phyloP scores from a whole-genome alignment of 768 basidiomycete genomes.

The Serendipita sp. region DNA sequence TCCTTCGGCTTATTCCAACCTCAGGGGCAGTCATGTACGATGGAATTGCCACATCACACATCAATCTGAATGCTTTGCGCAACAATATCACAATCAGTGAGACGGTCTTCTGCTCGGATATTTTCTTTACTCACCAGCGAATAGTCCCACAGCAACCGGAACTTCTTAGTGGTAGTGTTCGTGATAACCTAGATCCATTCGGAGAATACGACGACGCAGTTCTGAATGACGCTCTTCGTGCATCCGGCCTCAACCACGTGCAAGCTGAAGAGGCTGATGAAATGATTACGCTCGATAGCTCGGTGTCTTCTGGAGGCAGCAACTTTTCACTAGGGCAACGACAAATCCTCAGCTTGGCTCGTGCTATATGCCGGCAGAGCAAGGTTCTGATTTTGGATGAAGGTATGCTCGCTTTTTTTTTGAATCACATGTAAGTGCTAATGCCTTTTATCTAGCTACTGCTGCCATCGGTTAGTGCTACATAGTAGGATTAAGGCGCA shows the following conservation, averaged over 20 bases:
- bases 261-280: slow-evolving; percentile 23
- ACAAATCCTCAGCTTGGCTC: slow-evolving; percentile 41
- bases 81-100: slow-evolving; percentile 40
- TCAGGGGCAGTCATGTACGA: slow-evolving; percentile 41
- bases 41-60: slow-evolving; percentile 27
- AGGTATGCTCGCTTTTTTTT: slow-evolving; percentile 17
- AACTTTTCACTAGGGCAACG: slow-evolving; percentile 44
- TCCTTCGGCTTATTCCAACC: slow-evolving; percentile 41
- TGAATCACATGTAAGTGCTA: background rate
- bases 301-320: slow-evolving; percentile 26
- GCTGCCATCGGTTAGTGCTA: slow-evolving; percentile 25
- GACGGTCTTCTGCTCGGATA: background rate
- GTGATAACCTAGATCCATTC: slow-evolving; percentile 47
- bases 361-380: slow-evolving; percentile 40
- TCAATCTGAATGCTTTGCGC: slow-evolving; percentile 43
- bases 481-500: background rate
- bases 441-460: slow-evolving; percentile 19
- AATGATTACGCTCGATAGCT: slow-evolving; percentile 28
- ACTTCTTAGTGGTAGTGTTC: slow-evolving; percentile 37
- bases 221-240: slow-evolving; percentile 31
- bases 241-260: slow-evolving; percentile 29
- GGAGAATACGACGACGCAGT: slow-evolving; percentile 34
- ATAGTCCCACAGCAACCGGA: slow-evolving; percentile 32
- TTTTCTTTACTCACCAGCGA: background rate
- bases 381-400: slow-evolving; percentile 45